Conservation (phyloP, 768 basidiomycete genomes). For the Mycena rosella region DNA sequence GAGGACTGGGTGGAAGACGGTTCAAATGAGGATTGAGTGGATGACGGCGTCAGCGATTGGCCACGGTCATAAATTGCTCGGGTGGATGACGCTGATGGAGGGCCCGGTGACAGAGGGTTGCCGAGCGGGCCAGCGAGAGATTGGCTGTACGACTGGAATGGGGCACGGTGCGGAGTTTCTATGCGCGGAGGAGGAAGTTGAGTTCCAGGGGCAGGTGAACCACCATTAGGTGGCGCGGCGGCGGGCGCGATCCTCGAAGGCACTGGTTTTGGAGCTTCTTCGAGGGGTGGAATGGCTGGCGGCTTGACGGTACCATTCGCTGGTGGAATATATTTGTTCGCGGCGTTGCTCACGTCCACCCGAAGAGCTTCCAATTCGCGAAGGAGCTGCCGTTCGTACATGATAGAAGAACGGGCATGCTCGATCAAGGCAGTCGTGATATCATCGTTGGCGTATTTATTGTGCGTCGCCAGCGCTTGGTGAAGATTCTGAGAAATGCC, state of each 20-base stretch:
- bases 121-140: conserved; percentile 8
- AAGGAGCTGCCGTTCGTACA: conserved; percentile 91
- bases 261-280: conserved; percentile 64
- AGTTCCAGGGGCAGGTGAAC: conserved; percentile 26
- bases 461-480: conserved; percentile 86
- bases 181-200: conserved; percentile 36
- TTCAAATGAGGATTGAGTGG: conserved; percentile 33
- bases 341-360: conserved; percentile 78
- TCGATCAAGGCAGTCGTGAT: conserved; percentile 91
- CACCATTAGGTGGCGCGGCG: conserved; percentile 36
- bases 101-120: conserved; percentile 26
- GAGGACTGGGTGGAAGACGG: conserved; percentile 35
- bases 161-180: conserved; percentile 34
- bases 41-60: conserved; percentile 28
- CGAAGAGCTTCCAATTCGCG: conserved; percentile 89
- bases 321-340: conserved; percentile 66
- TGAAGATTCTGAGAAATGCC: conserved; percentile 97
- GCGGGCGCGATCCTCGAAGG: conserved; percentile 33
- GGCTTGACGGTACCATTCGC: conserved; percentile 71
- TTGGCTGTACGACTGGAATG: conserved; percentile 36
- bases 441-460: conserved; percentile 90
- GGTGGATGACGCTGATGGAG: conserved; percentile 36
- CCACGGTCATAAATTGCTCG: conserved; percentile 33
- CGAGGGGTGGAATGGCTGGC: conserved; percentile 68
- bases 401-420: conserved; percentile 90